phyloP scores from a whole-genome alignment of 305 asterid species.

The Fraxinus velutina region DNA sequence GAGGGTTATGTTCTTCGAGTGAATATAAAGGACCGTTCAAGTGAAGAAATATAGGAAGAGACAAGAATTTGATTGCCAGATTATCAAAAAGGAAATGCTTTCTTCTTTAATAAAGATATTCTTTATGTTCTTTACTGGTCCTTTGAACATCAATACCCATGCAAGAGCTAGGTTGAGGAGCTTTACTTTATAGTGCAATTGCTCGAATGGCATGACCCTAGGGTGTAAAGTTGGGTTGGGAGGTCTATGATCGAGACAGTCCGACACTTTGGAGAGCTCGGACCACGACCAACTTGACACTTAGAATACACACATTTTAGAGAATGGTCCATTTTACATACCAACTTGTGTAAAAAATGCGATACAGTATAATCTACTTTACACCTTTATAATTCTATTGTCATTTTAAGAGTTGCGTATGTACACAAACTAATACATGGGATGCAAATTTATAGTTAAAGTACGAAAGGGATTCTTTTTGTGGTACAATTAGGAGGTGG shows the following conservation, averaged over 20 bases:
- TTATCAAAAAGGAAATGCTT: constrained; percentile 28
- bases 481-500: not conserved
- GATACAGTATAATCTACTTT: not conserved
- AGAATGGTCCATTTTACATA: not conserved
- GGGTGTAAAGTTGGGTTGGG: not conserved
- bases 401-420: not conserved
- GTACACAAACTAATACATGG: not conserved
- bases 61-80: constrained; percentile 21
- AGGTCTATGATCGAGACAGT: not conserved
- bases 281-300: not conserved
- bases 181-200: not conserved
- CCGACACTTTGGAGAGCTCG: not conserved
- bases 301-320: not conserved
- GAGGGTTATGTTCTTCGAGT: constrained; percentile 38
- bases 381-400: not conserved
- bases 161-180: not conserved
- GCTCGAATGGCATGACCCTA: not conserved
- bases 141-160: not conserved
- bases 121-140: constrained; percentile 39
- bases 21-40: constrained; percentile 11
- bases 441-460: not conserved
- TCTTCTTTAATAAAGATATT: constrained; percentile 63
- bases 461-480: not conserved
- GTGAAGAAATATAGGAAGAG: constrained; percentile 8
- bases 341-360: not conserved